Evolutionary conservation across 2,329 filamentous ascomycete species (phyloP), one percentile per base, ranked within the genome.

Genomic region (Kalmusia sp.): DNA sequence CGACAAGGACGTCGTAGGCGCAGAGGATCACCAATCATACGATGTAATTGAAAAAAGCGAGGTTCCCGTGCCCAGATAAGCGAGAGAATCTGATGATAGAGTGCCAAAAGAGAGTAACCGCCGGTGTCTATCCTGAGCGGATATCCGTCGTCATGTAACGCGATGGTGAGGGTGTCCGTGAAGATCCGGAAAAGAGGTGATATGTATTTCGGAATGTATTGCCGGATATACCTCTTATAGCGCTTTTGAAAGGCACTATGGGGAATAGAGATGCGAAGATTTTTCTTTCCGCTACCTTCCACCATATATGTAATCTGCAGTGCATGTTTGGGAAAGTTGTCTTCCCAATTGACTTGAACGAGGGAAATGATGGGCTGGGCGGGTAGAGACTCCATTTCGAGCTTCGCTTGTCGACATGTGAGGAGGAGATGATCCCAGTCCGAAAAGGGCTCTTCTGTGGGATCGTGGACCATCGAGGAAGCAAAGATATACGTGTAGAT

Each of bases 401-500:
- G 7, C 24, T 45, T 45, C 2, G n/a, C 17, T 22, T 21, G 27
- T 6, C 25, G 41, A 17, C 41, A 45, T 11, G 15, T 21, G 6
- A 33, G 41, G 2, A 45, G 17, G 3, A 45, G 24, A 19, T 33
- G 9, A 19, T 45, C 41, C 41, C 41, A 45, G 19, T 27, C 27
- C 6, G 41, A 33, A 6, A 45, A 17, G 4, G 41, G 25, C n/a
- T 19, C 15, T 21, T 22, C 12, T 8, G 25, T 19, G 15, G 2
- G 41, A 11, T 45, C 41, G 28, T 45, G 25, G 4, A 45, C 17
- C 41, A 45, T 17, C 8, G 41, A 31, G 3, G 41, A 45, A 21
- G 41, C 41, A 15, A 45, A 45, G 9, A 33, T 33, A 14, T 45
- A 45, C 19, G 24, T 14, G 41, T 45, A 45, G 4, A 43, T 34